phyloP scores from a whole-genome alignment of 345 rosid genomes.

The Pistacia vera region DNA sequence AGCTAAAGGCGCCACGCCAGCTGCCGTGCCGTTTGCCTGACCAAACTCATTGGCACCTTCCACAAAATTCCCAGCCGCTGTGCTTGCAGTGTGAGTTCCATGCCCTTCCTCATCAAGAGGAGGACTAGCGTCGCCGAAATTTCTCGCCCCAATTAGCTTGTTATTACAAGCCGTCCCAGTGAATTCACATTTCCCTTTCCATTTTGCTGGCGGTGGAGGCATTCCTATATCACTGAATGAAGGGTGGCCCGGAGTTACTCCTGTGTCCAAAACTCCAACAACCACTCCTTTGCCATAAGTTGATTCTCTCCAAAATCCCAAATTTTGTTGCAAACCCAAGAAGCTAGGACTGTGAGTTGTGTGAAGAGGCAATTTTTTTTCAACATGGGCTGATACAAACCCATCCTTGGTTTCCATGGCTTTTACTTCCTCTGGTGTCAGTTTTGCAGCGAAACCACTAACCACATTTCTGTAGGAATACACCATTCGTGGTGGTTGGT shows the following conservation, averaged over 20 bases:
- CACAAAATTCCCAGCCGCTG: too few relatives aligned
- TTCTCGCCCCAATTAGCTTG: too few relatives aligned
- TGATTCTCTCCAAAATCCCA: constrained; percentile 41
- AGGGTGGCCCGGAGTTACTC: constrained; percentile 52
- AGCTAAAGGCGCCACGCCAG: constrained; percentile 26
- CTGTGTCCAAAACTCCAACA: constrained; percentile 54
- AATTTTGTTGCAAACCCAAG: constrained; percentile 41
- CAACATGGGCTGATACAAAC: constrained; percentile 34
- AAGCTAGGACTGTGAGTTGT: constrained; percentile 53
- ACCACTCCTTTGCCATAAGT: constrained; percentile 49
- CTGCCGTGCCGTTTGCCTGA: constrained; percentile 52
- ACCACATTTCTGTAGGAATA: constrained; percentile 36
- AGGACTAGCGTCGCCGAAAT: too few relatives aligned
- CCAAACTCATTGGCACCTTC: constrained; percentile 21
- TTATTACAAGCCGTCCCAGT: too few relatives aligned
- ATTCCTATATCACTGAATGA: neutral
- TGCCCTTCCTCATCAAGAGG: too few relatives aligned
- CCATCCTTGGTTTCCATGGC: constrained; percentile 42
- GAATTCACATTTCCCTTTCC: too few relatives aligned
- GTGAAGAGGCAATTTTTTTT: constrained; percentile 32
- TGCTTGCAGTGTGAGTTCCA: too few relatives aligned
- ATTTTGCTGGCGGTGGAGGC: too few relatives aligned
- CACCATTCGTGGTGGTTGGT: constrained; percentile 28
- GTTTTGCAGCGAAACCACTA: constrained; percentile 48
- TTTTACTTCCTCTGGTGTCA: constrained; percentile 43